Base-by-base conservation (phyloP, 371 early-diverging fungal genomes). In the Phascolomyces articulosus region DNA sequence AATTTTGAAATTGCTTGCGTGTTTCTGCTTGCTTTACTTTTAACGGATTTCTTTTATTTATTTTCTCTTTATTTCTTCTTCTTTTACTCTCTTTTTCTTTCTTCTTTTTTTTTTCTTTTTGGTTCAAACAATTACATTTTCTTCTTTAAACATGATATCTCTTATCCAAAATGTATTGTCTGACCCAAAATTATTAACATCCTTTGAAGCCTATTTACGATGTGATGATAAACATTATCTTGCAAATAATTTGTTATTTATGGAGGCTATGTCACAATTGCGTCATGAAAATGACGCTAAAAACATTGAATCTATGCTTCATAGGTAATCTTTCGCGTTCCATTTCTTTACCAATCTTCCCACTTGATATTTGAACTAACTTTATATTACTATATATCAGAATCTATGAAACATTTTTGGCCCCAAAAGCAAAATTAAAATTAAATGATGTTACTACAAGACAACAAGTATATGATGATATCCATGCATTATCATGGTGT, bases 351-450 rank as follows among this genome's bases (percentile, higher is more conserved):
- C 1, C 44, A 34, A 2, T 29, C 21, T 28, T 28, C 29, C 24
- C 38, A 8, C 24, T 51, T 23, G 15, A 16, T 27, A 18, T 23
- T 4, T 8, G 16, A 53, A 16, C 13, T 10, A 40, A 40, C n/a
- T 40, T n/a, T 18, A 20, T 38, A 24, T 40, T 40, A 23, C 24
- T 9, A 27, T 18, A 18, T 26, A 18, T 24, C 51, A 78, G 82
- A 55, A 79, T 82, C 10, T 82, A 72, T 48, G 70, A 74, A 4
- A 78, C 75, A 16, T 82, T 82, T 54, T 55, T 82, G 38, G 69
- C 67, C 10, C 21, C 56, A 11, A 70, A 67, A 26, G 60, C 74
- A 3, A 77, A 73, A 10, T 31, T 75, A 23, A 69, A 72, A 56
- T 51, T 82, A 6, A 65, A 72, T 20, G 38, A 40, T 20, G 66